These are phyloP conservation scores for Penicillium argentinense DNA, from an alignment of 495 filamentous ascomycete species.

Conservation along the genomic window DNA sequence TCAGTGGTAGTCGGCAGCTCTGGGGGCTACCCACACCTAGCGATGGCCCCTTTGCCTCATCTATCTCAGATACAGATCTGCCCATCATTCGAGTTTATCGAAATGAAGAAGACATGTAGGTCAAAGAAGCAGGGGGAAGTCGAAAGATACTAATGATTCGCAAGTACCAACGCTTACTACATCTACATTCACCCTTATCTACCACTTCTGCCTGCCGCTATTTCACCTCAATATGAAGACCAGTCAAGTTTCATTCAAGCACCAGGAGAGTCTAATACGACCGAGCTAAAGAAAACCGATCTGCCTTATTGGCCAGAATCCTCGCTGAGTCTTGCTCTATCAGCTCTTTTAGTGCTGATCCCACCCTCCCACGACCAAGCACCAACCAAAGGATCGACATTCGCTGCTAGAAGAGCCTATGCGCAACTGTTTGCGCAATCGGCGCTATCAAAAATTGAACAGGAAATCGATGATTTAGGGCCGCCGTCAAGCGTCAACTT, in stretches of 20 bases:
- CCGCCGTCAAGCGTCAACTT: constrained; percentile 26
- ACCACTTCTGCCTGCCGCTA: constrained; percentile 49
- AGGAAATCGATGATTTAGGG: constrained; percentile 44
- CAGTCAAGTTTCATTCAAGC: constrained; percentile 21
- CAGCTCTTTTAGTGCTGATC: constrained; percentile 49
- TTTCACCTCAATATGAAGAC: constrained; percentile 33
- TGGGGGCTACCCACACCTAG: constrained; percentile 24
- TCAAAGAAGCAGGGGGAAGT: neutral
- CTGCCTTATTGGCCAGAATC: constrained; percentile 40
- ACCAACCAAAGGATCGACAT: constrained; percentile 29
- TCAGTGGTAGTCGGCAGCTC: constrained; percentile 8
- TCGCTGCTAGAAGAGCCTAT: constrained; percentile 43
- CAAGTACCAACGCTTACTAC: constrained; percentile 48
- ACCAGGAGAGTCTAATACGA: constrained; percentile 3
- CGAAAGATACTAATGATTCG: neutral
- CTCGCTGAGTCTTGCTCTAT: constrained; percentile 47
- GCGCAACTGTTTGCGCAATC: constrained; percentile 50
- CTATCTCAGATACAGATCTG: constrained; percentile 4
- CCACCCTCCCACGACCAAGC: constrained; percentile 39
- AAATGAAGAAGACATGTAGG: constrained; percentile 29
- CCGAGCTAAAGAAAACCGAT: constrained; percentile 15
- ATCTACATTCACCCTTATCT: constrained; percentile 55
- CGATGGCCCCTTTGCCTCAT: constrained; percentile 17
- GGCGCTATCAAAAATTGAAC: constrained; percentile 46
- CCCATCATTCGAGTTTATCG: constrained; percentile 21